These are phyloP conservation scores for Anthostomella pinea DNA, from an alignment of 2,329 filamentous ascomycete genomes.

Conservation along the genomic window DNA sequence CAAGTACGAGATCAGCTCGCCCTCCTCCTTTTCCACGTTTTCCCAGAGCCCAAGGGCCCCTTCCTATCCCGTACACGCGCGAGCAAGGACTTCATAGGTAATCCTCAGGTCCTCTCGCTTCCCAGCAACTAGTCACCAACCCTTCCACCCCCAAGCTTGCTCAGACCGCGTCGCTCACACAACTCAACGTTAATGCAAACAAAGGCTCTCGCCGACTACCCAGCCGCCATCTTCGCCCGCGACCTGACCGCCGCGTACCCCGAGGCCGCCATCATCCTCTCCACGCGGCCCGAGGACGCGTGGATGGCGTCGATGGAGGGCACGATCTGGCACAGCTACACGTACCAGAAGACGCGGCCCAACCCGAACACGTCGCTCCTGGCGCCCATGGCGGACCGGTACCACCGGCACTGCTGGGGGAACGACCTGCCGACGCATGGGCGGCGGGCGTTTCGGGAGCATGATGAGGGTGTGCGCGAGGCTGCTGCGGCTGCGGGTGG, in stretches of 20 bases:
- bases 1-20: conserved; percentile 25
- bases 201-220: conserved; percentile 29
- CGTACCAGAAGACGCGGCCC: no score
- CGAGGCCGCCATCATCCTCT: conserved; percentile 60
- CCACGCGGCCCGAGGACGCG: conserved; percentile 54
- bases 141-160: no score
- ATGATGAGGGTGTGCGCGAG: conserved; percentile 24
- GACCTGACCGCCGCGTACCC: conserved; percentile 62
- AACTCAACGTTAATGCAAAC: no score
- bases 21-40: no score
- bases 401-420: conserved; percentile 29
- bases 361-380: conserved; percentile 19
- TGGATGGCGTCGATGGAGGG: conserved; percentile 49
- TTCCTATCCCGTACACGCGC: no score
- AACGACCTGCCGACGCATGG: conserved; percentile 26
- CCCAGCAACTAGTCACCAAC: no score
- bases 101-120: no score
- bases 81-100: no score
- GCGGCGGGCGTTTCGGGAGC: no score
- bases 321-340: conserved; percentile 25
- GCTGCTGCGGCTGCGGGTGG: conserved; percentile 5
- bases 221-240: conserved; percentile 43
- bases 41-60: no score
- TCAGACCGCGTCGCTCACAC: no score
- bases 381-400: conserved; percentile 22